These are phyloP conservation scores for Aspergillus costaricaensis DNA, from an alignment of 2,329 filamentous ascomycete genomes.

Conservation along the genomic window DNA sequence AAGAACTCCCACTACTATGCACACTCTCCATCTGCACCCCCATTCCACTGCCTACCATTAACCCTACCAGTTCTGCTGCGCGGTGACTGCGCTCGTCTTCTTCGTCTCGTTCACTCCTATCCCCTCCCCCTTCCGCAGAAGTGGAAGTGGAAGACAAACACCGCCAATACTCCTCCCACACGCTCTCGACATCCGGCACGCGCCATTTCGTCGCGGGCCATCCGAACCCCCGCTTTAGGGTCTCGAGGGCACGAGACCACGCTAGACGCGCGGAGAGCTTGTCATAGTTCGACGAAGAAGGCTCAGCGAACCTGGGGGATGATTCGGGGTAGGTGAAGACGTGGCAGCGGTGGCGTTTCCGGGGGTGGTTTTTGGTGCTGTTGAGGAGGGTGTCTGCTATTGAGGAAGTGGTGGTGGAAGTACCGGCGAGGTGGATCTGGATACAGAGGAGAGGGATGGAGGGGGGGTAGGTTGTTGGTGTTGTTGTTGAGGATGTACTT, in stretches of 20 bases:
- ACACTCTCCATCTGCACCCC: constrained; percentile 1
- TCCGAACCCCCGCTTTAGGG: constrained; percentile 61
- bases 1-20: background rate
- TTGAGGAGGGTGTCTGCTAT: constrained; percentile 19
- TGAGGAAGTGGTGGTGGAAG: constrained; percentile 40
- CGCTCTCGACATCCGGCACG: constrained; percentile 38
- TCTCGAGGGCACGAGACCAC: constrained; percentile 63
- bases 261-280: constrained; percentile 62
- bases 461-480: constrained; percentile 12
- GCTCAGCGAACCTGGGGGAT: constrained; percentile 67
- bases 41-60: constrained; percentile 18
- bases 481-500: constrained; percentile 33
- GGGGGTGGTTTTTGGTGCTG: constrained; percentile 26
- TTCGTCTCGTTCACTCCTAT: constrained; percentile 8
- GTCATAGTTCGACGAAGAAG: constrained; percentile 63
- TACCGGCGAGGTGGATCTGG: constrained; percentile 58
- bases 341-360: constrained; percentile 35
- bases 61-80: constrained; percentile 22
- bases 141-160: constrained; percentile 19
- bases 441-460: constrained; percentile 43
- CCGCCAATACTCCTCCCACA: constrained; percentile 43
- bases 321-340: constrained; percentile 57
- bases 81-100: constrained; percentile 23
- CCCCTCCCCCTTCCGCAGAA: background rate
- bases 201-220: constrained; percentile 33